These are phyloP conservation scores for Scutellaria minor DNA, from an alignment of 257 asterid genomes.

Conservation along the genomic window DNA sequence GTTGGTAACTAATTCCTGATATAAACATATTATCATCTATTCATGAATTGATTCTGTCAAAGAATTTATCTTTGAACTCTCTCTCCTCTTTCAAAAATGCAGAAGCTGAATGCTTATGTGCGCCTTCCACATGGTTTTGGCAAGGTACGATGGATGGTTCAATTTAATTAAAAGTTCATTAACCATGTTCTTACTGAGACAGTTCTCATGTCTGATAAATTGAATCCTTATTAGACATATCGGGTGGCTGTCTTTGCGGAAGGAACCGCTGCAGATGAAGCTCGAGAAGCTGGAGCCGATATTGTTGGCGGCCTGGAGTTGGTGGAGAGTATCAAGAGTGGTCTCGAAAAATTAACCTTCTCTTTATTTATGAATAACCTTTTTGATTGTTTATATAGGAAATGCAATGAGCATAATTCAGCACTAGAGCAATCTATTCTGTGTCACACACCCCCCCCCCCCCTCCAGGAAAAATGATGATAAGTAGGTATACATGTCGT, in stretches of 20 bases:
- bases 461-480: neutral
- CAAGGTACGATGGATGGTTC: constrained; percentile 58
- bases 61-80: constrained; percentile 15
- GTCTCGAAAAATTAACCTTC: constrained; percentile 44
- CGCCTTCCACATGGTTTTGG: constrained; percentile 94
- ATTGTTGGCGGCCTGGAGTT: constrained; percentile 95
- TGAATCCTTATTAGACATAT: constrained; percentile 54
- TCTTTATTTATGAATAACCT: constrained; percentile 14
- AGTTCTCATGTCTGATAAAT: constrained; percentile 38
- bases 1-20: constrained; percentile 2
- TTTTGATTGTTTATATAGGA: constrained; percentile 8
- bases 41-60: constrained; percentile 24
- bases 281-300: constrained; percentile 94
- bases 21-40: neutral
- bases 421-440: constrained; percentile 10
- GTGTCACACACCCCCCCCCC: no score
- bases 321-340: constrained; percentile 69
- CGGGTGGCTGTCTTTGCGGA: constrained; percentile 95
- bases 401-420: constrained; percentile 17
- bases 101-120: constrained; percentile 82
- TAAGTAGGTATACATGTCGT: no score
- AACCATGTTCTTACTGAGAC: constrained; percentile 31
- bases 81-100: constrained; percentile 47
- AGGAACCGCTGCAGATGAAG: constrained; percentile 97
- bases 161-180: constrained; percentile 16